phyloP scores from a whole-genome alignment of 495 filamentous ascomycete species.

The Penicillium antarcticum region DNA sequence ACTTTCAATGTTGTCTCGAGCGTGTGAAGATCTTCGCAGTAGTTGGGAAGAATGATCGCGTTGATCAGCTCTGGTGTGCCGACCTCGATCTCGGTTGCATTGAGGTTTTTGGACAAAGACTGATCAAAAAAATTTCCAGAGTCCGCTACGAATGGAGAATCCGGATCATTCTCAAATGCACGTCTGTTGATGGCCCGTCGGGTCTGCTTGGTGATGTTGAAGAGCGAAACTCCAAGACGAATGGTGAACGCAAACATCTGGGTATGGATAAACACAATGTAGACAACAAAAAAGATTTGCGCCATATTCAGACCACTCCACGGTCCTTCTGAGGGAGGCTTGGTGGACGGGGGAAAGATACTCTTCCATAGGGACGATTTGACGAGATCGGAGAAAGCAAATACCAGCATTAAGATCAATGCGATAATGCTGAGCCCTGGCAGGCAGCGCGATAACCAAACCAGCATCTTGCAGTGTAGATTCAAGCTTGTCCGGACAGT shows the following conservation, averaged over 20 bases:
- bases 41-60: conserved; percentile 66
- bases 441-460: conserved; percentile 34
- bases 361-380: conserved; percentile 15
- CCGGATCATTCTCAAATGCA: neutral
- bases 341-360: conserved; percentile 8
- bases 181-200: conserved; percentile 24
- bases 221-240: conserved; percentile 30
- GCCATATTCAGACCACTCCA: conserved; percentile 22
- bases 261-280: conserved; percentile 27
- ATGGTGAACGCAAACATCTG: conserved; percentile 29
- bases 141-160: neutral
- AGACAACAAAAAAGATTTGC: conserved; percentile 31
- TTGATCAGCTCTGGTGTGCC: conserved; percentile 45
- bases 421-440: conserved; percentile 36
- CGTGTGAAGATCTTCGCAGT: conserved; percentile 64
- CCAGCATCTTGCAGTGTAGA: conserved; percentile 14
- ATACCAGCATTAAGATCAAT: conserved; percentile 20
- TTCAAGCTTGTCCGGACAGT: neutral
- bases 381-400: conserved; percentile 24
- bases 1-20: conserved; percentile 63
- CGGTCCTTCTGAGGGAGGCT: conserved; percentile 1
- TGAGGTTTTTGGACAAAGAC: conserved; percentile 1
- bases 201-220: conserved; percentile 18
- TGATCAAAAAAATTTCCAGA: too few species aligned
- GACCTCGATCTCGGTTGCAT: conserved; percentile 2